Evolutionary conservation across 345 rosid genomes (phyloP), one percentile per base, ranked within the genome.

Genomic region (Raphanus sativus): DNA sequence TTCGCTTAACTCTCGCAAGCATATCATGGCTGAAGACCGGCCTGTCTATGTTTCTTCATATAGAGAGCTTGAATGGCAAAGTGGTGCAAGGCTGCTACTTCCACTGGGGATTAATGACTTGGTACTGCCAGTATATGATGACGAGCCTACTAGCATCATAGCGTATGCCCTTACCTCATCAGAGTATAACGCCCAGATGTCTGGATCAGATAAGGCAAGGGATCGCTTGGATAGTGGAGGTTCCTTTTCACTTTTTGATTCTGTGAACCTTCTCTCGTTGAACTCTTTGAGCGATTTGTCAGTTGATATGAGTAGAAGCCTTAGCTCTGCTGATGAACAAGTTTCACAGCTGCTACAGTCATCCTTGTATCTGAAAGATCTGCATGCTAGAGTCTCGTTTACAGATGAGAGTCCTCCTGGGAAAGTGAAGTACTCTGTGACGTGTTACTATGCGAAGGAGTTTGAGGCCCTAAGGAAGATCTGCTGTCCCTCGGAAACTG

Each of bases 141-240:
- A 95, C 64, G 99, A 95, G 65, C 98, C 94, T 29, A 89, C 98
- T 52, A 95, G 99, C 80, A 81, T 91, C 65, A 91, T 95, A 79
- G 86, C 99, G 3, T 89, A 92, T 83, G 94, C 93, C 13, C 90
- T 95, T 73, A 75, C 69, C 33, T 92, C 99, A 28, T 78, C 88
- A 10, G 94, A 86, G 25, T 95, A 92, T 79, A 84, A 78, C 74
- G 77, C 79, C 40, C 96, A 86, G 78, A 80, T 89, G 80, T 86
- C 88, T 65, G 92, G 90, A 73, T 72, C 74, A 50, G 96, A 88
- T 83, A 88, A 83, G 81, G 52, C 81, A 45, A 88, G 83, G 77
- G 90, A 89, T 73, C 84, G 75, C 32, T 75, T 71, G 50, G 90
- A 85, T 58, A 69, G 75, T 75, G 78, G 78, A 52, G 82, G 82